Conservation (phyloP, 2,329 filamentous ascomycete species). For the Phialocephala sp. region DNA sequence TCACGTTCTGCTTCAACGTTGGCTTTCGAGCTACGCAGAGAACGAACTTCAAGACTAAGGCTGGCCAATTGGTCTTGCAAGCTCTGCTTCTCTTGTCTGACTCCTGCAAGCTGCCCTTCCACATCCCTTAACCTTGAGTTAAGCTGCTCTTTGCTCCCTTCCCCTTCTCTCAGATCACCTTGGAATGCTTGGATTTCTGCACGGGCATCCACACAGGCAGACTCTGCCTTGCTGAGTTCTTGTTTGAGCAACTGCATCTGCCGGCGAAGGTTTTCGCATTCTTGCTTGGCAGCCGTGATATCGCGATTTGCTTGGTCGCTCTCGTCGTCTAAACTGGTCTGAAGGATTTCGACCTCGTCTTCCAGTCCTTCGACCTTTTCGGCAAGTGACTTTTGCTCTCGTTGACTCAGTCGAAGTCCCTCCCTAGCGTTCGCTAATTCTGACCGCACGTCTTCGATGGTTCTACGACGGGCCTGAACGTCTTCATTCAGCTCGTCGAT, state of each 20-base stretch:
- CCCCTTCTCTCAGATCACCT: constrained; percentile 38
- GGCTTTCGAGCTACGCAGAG: constrained; percentile 59
- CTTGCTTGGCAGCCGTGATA: constrained; percentile 50
- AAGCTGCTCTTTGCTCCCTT: constrained; percentile 55
- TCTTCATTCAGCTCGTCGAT: constrained; percentile 76
- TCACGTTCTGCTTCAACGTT: constrained; percentile 70
- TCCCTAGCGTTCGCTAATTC: constrained; percentile 72
- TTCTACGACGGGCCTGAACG: constrained; percentile 68
- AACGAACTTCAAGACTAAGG: constrained; percentile 64
- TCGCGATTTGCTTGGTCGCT: constrained; percentile 61
- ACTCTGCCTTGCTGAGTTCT: constrained; percentile 42
- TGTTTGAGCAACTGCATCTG: constrained; percentile 49
- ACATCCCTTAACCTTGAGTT: constrained; percentile 63
- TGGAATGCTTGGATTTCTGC: constrained; percentile 42
- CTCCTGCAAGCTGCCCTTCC: constrained; percentile 60
- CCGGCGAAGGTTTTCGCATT: constrained; percentile 48
- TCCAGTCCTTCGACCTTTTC: constrained; percentile 73
- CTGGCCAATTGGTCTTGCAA: constrained; percentile 68
- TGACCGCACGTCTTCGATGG: constrained; percentile 67
- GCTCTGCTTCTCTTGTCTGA: constrained; percentile 64
- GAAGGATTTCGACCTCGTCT: constrained; percentile 77
- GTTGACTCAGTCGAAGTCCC: constrained; percentile 70
- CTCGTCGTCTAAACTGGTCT: constrained; percentile 62
- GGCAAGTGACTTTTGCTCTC: constrained; percentile 64
- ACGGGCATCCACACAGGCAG: constrained; percentile 36